Conservation (phyloP, 1,139 yeast genomes). For the Scheffersomyces lignicola region DNA sequence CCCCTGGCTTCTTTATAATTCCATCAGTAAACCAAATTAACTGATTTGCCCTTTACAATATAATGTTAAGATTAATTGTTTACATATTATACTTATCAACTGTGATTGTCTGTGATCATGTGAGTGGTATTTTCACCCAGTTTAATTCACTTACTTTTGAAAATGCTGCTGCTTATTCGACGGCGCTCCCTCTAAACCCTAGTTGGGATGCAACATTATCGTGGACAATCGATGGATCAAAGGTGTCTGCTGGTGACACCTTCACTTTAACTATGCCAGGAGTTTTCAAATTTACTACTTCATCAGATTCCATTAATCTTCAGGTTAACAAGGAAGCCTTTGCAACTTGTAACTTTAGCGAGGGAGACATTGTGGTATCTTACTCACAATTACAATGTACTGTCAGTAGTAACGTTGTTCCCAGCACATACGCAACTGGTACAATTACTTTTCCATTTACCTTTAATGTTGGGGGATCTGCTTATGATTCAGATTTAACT, state of each 20-base stretch:
- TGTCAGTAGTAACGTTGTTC: conserved; percentile 14
- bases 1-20: too few relatives aligned
- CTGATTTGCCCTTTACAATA: too few relatives aligned
- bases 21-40: too few relatives aligned
- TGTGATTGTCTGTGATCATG: too few relatives aligned
- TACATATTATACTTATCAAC: too few relatives aligned
- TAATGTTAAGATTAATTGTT: too few relatives aligned
- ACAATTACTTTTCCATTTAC: conserved; percentile 24
- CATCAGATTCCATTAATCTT: conserved; percentile 16
- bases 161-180: conserved; percentile 6
- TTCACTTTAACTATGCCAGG: conserved; percentile 31
- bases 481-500: conserved; percentile 17
- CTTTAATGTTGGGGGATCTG: conserved; percentile 28
- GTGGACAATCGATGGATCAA: conserved; percentile 24
- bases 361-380: conserved; percentile 24
- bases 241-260: conserved; percentile 29
- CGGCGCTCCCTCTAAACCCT: conserved; percentile 14
- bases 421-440: conserved; percentile 21
- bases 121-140: conserved; percentile 7
- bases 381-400: conserved; percentile 27
- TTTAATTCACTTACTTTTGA: conserved; percentile 6
- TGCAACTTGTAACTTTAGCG: conserved; percentile 26
- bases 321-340: conserved; percentile 16
- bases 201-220: conserved; percentile 25
- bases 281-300: conserved; percentile 29